A percentile compares a stretch with the other conserved stretches of the same genome.
Evolutionary conservation across 192 early-diverging fungal genomes (phyloP).

Genomic region (Coemansia sp.): DNA sequence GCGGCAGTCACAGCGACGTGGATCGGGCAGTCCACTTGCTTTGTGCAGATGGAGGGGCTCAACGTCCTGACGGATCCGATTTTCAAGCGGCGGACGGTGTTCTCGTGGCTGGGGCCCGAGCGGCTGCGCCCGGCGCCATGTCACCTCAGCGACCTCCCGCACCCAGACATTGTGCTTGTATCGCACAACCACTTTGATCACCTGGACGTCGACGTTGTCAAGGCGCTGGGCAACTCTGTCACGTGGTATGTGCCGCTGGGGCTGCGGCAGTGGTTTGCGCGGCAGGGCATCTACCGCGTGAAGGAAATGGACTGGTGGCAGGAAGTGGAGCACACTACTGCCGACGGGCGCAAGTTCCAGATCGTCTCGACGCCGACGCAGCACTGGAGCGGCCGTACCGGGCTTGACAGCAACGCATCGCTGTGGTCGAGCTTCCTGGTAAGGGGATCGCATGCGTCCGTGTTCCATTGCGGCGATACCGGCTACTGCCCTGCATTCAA

Average conservation of each 20-base stretch:
- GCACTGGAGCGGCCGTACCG: slow-evolving; percentile 64
- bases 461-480: slow-evolving; percentile 66
- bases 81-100: slow-evolving; percentile 70
- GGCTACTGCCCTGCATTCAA: slow-evolving; percentile 89
- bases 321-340: slow-evolving; percentile 23
- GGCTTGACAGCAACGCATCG: slow-evolving; percentile 69
- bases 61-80: slow-evolving; percentile 79
- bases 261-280: slow-evolving; percentile 67
- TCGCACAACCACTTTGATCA: slow-evolving; percentile 93
- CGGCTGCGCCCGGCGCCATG: slow-evolving; percentile 69
- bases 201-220: slow-evolving; percentile 68
- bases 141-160: slow-evolving; percentile 64
- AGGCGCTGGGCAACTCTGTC: slow-evolving; percentile 56
- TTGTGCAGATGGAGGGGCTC: slow-evolving; percentile 67
- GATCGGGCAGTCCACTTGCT: slow-evolving; percentile 66
- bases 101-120: slow-evolving; percentile 67
- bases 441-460: slow-evolving; percentile 20
- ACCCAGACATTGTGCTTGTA: slow-evolving; percentile 75
- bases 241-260: slow-evolving; percentile 80
- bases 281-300: slow-evolving; percentile 58
- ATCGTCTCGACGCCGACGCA: slow-evolving; percentile 56
- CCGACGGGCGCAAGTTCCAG: slow-evolving; percentile 9
- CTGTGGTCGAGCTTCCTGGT: slow-evolving; percentile 79
- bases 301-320: slow-evolving; percentile 82
- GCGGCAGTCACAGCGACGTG: slow-evolving; percentile 46